Evolutionary conservation across 2,329 filamentous ascomycete genomes (phyloP).

Genomic region (Diaporthe velutina): DNA sequence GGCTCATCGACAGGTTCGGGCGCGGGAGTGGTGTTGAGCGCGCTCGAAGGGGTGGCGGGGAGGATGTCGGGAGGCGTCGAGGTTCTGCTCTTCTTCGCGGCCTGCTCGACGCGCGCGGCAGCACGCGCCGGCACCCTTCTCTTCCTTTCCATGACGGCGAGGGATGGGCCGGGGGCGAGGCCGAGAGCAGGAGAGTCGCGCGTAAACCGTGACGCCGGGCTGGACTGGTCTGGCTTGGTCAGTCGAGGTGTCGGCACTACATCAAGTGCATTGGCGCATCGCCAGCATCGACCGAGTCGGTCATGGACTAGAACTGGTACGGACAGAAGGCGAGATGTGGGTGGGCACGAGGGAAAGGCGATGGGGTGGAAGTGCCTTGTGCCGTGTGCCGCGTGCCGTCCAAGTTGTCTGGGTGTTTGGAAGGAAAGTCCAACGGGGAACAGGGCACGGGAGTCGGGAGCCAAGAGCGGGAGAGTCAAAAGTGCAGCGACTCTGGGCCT

Average conservation of each 20-base stretch:
- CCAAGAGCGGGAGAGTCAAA: background rate
- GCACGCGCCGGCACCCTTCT: slow-evolving; percentile 74
- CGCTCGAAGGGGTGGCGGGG: slow-evolving; percentile 60
- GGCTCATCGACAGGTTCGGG: slow-evolving; percentile 47
- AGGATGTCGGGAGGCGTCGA: slow-evolving; percentile 65
- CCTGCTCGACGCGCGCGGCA: slow-evolving; percentile 70
- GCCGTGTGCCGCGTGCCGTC: slow-evolving; percentile 5
- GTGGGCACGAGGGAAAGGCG: slow-evolving; percentile 10
- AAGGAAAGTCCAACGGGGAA: slow-evolving; percentile 6
- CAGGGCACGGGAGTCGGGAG: slow-evolving; percentile 11
- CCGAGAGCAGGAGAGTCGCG: background rate
- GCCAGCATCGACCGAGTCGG: slow-evolving; percentile 29
- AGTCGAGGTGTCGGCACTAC: slow-evolving; percentile 22
- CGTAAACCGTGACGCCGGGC: background rate
- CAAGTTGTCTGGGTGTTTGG: background rate
- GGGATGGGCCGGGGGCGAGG: background rate
- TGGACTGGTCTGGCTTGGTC: slow-evolving; percentile 2
- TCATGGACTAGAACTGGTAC: slow-evolving; percentile 26
- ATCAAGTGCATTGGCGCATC: slow-evolving; percentile 32
- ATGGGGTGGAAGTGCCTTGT: slow-evolving; percentile 17
- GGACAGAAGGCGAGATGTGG: background rate
- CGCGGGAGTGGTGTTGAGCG: slow-evolving; percentile 44
- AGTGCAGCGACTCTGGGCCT: background rate
- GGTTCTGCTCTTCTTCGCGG: slow-evolving; percentile 69
- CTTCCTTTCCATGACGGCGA: slow-evolving; percentile 70